A percentile compares a stretch with the other conserved stretches of the same genome.
These are phyloP conservation scores for Salix purpurea DNA, from an alignment of 345 rosid species.

Conservation along the genomic window DNA sequence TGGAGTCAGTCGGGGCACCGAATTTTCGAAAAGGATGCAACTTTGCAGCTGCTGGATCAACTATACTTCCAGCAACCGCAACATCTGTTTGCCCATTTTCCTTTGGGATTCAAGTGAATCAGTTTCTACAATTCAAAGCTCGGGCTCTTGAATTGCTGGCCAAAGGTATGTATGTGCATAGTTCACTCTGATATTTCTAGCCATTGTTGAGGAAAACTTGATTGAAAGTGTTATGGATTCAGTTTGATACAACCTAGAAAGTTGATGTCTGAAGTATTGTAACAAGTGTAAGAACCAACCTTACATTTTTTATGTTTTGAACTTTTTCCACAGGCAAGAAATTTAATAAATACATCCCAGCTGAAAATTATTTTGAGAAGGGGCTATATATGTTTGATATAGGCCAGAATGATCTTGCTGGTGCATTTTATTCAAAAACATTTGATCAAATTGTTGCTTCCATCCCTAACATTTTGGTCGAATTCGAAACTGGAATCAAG, in stretches of 20 bases:
- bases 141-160: conserved; percentile 56
- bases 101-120: conserved; percentile 70
- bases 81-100: conserved; percentile 76
- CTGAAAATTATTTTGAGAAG: conserved; percentile 54
- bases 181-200: not conserved
- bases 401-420: conserved; percentile 96
- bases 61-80: conserved; percentile 67
- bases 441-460: conserved; percentile 74
- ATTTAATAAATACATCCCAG: conserved; percentile 55
- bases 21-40: conserved; percentile 81
- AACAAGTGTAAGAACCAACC: not conserved
- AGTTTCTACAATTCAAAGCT: conserved; percentile 73
- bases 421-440: conserved; percentile 87
- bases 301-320: not conserved
- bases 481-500: conserved; percentile 73
- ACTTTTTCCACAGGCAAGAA: conserved; percentile 44
- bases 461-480: conserved; percentile 59
- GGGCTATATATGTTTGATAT: conserved; percentile 87
- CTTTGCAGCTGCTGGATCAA: conserved; percentile 89
- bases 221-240: not conserved
- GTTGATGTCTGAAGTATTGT: not conserved
- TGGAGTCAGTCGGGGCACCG: conserved; percentile 80
- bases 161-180: conserved; percentile 32
- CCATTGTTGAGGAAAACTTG: not conserved
- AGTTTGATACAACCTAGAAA: not conserved